These are phyloP conservation scores for Vigna hirtella DNA, from an alignment of 306 rosid genomes.

Conservation along the genomic window DNA sequence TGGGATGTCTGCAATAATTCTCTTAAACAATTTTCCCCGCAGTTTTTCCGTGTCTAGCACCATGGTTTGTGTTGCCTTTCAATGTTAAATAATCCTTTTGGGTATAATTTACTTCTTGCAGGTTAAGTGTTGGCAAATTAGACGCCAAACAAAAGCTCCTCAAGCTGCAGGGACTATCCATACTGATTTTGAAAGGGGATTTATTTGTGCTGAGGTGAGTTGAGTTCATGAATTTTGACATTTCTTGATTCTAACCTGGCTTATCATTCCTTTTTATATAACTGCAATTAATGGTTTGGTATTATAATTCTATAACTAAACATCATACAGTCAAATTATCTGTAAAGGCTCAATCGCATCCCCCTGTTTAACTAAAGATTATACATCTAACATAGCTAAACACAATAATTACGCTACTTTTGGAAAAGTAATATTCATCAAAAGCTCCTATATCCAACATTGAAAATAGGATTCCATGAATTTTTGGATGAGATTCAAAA, in stretches of 20 bases:
- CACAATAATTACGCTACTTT: not conserved
- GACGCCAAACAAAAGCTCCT: constrained; percentile 96
- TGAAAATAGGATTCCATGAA: not conserved
- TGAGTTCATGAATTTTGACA: constrained; percentile 37
- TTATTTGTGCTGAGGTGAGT: constrained; percentile 97
- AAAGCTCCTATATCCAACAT: not conserved
- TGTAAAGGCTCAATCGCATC: not conserved
- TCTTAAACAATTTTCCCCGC: not conserved
- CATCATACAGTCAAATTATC: not conserved
- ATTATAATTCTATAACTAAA: no score
- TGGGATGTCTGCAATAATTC: not conserved
- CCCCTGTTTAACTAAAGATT: not conserved
- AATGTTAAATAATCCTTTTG: not conserved
- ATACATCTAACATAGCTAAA: not conserved
- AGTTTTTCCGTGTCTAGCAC: not conserved
- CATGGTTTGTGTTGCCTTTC: not conserved
- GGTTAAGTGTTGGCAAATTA: constrained; percentile 99
- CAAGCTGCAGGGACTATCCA: constrained; percentile 99
- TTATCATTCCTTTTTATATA: constrained; percentile 28
- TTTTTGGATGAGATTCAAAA: not conserved
- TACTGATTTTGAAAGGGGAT: constrained; percentile 95
- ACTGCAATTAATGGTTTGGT: not conserved
- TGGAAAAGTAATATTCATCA: not conserved
- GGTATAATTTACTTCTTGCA: constrained; percentile 48
- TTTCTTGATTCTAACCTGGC: constrained; percentile 9